A percentile compares a stretch with the other conserved stretches of the same genome.
phyloP scores from a whole-genome alignment of 2,329 filamentous ascomycete species.

The Ophiostoma sp. region DNA sequence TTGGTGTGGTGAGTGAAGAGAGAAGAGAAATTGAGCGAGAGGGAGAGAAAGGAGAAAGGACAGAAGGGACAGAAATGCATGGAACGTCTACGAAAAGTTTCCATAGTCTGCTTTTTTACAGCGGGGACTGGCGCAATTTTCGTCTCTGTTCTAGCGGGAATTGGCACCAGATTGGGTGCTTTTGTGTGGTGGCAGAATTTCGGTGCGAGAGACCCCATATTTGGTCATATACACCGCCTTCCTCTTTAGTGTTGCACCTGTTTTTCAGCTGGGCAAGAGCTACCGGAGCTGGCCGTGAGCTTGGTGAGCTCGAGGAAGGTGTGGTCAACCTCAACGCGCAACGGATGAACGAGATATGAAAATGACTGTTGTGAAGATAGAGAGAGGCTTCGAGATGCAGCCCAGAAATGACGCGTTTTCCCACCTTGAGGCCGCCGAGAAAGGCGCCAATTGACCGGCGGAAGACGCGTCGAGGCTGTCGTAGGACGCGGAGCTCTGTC shows the following conservation, averaged over 20 bases:
- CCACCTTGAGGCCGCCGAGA: neutral
- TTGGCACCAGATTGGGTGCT: constrained; percentile 7
- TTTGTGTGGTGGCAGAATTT: constrained; percentile 23
- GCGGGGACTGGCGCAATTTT: constrained; percentile 7
- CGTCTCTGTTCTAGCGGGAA: neutral
- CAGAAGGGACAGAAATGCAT: constrained; percentile 28
- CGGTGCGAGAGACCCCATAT: constrained; percentile 7
- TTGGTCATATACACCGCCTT: constrained; percentile 2
- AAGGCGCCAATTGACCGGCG: neutral
- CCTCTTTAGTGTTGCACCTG: neutral
- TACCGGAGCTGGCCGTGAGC: neutral
- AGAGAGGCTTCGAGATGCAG: neutral
- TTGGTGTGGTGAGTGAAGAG: neutral
- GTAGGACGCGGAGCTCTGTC: neutral
- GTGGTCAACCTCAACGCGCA: neutral
- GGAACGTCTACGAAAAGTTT: constrained; percentile 31
- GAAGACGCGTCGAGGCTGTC: neutral
- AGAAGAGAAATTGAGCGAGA: neutral
- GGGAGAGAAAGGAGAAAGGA: constrained; percentile 9
- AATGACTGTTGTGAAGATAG: neutral
- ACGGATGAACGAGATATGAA: neutral
- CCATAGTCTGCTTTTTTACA: constrained; percentile 27
- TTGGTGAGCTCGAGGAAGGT: neutral
- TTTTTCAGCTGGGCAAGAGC: neutral
- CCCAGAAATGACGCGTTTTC: neutral